These are phyloP conservation scores for Bathelium albidoporum DNA, from an alignment of 495 filamentous ascomycete species.

Conservation along the genomic window DNA sequence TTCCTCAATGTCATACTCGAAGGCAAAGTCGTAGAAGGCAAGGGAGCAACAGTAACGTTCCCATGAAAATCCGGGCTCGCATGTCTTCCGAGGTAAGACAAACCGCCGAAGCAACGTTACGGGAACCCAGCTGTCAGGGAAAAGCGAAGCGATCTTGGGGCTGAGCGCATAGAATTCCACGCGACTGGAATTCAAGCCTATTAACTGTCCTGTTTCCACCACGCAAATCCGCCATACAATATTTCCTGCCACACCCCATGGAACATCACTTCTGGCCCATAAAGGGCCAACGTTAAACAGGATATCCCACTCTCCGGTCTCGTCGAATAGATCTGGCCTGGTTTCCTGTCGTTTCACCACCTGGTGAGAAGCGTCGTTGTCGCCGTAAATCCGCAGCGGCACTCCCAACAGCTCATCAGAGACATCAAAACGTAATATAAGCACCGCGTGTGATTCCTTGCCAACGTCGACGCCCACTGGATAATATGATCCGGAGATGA, in stretches of 20 bases:
- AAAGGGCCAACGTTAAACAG: background rate
- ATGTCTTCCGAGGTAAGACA: background rate
- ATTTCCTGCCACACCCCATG: background rate
- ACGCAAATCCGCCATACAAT: background rate
- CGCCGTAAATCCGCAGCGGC: background rate
- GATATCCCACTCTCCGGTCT: background rate
- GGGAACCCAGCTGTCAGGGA: background rate
- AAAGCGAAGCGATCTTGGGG: background rate
- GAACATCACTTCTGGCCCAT: background rate
- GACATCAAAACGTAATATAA: background rate
- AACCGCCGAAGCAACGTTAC: background rate
- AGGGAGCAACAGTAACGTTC: background rate
- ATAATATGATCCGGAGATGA: background rate
- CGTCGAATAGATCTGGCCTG: background rate
- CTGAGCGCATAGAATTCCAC: background rate
- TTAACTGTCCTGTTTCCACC: background rate
- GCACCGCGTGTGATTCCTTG: background rate
- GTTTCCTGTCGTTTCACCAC: background rate
- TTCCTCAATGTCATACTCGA: background rate
- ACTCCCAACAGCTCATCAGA: background rate
- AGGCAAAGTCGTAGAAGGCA: background rate
- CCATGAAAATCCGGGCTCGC: background rate
- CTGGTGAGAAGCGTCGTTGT: background rate
- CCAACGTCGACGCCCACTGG: background rate
- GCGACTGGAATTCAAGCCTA: background rate